phyloP scores from a whole-genome alignment of 1,139 yeast species.

The Zygoascus sp. region DNA sequence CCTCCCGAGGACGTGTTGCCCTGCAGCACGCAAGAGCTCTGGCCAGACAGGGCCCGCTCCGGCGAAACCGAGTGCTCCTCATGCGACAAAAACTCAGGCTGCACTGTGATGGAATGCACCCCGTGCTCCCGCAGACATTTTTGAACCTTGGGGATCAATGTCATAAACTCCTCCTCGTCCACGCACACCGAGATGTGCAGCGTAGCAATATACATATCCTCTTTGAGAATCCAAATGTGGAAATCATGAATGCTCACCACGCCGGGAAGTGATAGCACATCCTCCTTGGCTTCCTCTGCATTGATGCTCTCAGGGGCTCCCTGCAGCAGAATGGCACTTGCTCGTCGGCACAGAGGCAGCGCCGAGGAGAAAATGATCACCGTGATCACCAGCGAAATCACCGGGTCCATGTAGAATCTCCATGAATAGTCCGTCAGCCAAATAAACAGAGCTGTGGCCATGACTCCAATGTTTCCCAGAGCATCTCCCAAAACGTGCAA shows the following conservation, averaged over 20 bases:
- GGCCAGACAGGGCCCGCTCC: constrained; percentile 11
- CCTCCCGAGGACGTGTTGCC: constrained; percentile 11
- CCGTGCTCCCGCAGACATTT: constrained; percentile 78
- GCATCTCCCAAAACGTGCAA: constrained; percentile 96
- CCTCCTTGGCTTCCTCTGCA: constrained; percentile 66
- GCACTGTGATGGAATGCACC: constrained; percentile 90
- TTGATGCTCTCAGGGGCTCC: constrained; percentile 85
- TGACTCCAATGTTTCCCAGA: constrained; percentile 91
- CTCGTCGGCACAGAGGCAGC: constrained; percentile 78
- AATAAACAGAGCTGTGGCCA: constrained; percentile 79
- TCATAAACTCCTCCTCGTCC: constrained; percentile 60
- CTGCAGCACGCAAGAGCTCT: constrained; percentile 4
- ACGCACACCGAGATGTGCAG: constrained; percentile 74
- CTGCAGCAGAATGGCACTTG: constrained; percentile 83
- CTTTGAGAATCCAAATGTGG: constrained; percentile 95
- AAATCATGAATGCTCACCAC: constrained; percentile 88
- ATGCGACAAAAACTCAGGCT: constrained; percentile 62
- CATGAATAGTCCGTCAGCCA: constrained; percentile 91
- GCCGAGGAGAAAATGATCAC: constrained; percentile 87
- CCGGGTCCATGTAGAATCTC: constrained; percentile 83
- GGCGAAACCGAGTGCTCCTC: constrained; percentile 8
- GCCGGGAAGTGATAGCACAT: constrained; percentile 60
- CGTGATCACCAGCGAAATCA: constrained; percentile 80
- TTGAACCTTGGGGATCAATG: constrained; percentile 73
- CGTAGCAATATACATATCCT: constrained; percentile 81